phyloP scores from a whole-genome alignment of 169 alveolate genomes.

The Plasmodium relictum region DNA sequence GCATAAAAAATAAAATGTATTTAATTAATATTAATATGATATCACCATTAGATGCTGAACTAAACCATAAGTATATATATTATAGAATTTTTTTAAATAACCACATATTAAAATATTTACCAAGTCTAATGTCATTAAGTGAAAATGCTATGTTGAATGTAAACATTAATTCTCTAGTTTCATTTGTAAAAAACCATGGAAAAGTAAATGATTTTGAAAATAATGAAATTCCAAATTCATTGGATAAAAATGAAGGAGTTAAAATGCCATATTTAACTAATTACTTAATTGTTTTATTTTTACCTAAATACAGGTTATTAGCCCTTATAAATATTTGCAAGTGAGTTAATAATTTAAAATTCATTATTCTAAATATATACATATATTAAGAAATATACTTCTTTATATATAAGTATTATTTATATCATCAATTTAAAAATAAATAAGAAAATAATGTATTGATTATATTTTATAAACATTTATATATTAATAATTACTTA shows the following conservation, averaged over 20 bases:
- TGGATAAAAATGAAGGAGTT: not conserved
- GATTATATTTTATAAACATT: too few species aligned
- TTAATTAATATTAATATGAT: slow-evolving; percentile 61
- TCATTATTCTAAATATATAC: too few species aligned
- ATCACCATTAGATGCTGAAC: slow-evolving; percentile 46
- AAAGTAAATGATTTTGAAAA: slow-evolving; percentile 4
- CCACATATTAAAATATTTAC: slow-evolving; percentile 42
- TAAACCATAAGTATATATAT: slow-evolving; percentile 50
- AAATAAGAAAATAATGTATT: too few species aligned
- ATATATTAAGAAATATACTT: not conserved
- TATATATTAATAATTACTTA: too few species aligned
- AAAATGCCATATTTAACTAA: slow-evolving; percentile 68
- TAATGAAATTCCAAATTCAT: not conserved
- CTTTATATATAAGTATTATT: not conserved
- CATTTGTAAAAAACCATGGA: slow-evolving; percentile 50
- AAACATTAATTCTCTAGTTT: slow-evolving; percentile 17
- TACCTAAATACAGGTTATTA: slow-evolving; percentile 61
- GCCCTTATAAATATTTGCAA: slow-evolving; percentile 73
- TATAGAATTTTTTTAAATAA: slow-evolving; percentile 26
- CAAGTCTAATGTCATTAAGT: slow-evolving; percentile 30
- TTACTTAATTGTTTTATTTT: slow-evolving; percentile 57
- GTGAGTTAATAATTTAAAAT: slow-evolving; percentile 22
- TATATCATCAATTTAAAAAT: too few species aligned
- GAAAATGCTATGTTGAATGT: slow-evolving; percentile 40
- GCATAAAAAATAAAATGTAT: slow-evolving; percentile 63